Percentiles rank a stretch among this genome's conserved stretches.
phyloP scores from a whole-genome alignment of 1,139 yeast species.

The Protomyces gravidus region DNA sequence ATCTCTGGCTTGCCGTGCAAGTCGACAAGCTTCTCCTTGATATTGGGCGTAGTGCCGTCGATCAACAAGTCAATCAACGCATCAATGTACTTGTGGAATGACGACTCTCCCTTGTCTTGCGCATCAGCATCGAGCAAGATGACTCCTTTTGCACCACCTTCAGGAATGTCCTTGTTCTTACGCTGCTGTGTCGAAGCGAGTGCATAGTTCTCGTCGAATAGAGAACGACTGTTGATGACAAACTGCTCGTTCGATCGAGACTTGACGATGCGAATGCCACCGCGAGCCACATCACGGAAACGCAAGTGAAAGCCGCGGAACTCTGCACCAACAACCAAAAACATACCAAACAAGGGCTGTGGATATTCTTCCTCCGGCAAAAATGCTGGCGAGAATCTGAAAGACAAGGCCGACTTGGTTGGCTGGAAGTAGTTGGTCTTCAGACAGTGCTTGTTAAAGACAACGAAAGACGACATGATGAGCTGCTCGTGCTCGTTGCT shows the following conservation, averaged over 20 bases:
- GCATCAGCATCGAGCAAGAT: constrained; percentile 72
- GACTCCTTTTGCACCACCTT: constrained; percentile 98
- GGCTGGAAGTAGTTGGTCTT: constrained; percentile 93
- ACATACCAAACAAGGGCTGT: constrained; percentile 89
- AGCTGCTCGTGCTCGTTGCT: constrained; percentile 75
- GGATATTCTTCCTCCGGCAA: constrained; percentile 85
- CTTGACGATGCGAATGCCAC: constrained; percentile 94
- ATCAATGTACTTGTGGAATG: constrained; percentile 90
- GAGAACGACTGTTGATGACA: constrained; percentile 74
- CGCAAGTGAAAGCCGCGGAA: constrained; percentile 97
- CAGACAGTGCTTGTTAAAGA: constrained; percentile 78
- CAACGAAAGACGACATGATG: constrained; percentile 75
- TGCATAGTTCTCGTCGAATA: constrained; percentile 94
- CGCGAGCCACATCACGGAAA: constrained; percentile 95
- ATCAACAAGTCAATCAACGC: constrained; percentile 81
- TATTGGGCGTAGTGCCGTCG: constrained; percentile 65
- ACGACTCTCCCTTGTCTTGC: constrained; percentile 75
- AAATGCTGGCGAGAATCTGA: constrained; percentile 81
- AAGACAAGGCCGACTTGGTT: constrained; percentile 90
- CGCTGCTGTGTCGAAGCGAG: constrained; percentile 95
- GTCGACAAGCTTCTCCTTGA: constrained; percentile 82
- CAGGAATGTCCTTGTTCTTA: constrained; percentile 96
- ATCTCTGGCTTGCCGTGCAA: constrained; percentile 80
- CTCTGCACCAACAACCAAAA: constrained; percentile 91
- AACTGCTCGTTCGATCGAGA: constrained; percentile 83